Base-by-base conservation (phyloP, 73 alveolate genomes). In the Durusdinium trenchii region DNA sequence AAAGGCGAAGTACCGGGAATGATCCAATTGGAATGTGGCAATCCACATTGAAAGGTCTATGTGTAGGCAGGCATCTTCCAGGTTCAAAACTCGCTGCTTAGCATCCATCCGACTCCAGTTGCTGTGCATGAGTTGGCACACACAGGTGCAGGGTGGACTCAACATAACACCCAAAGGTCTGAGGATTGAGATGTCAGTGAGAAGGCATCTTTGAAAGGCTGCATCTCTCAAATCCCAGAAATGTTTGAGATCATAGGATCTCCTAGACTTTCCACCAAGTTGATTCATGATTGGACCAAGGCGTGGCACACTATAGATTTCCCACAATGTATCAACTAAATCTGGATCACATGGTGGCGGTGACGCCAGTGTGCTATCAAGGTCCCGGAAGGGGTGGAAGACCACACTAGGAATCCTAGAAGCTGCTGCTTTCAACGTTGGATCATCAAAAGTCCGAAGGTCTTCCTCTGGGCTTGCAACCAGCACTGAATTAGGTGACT, bases 191-290 rank as follows among this genome's bases (percentile, higher is more conserved):
- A 86, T 1, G 71, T 86, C 95, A 23, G 7, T 4, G 7, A 86
- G 46, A 42, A 86, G 6, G 1, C 35, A 3, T 40, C 95, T 30
- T 32, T 86, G 95, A 3, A 28, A 38, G 1, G 62, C 45, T n/a
- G n/a, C 46, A 23, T 57, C 50, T 2, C 95, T 42, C 3, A 86
- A 45, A 50, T 86, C 95, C 94, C 79, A 86, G 43, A 86, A 86
- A 35, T 57, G 54, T 46, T 38, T 86, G 43, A 86, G 23, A 50
- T 86, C 95, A 38, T 86, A 86, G 38, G 42, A 36, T 38, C 95
- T 52, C 16, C 82, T 12, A 57, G 60, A 86, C 9, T 0, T 36
- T 5, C 95, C 95, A 36, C 95, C 95, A 45, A 86, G 20, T 14
- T 1, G 3, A 9, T 4, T 7, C 50, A 86, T 54, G 40, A 36